phyloP scores from a whole-genome alignment of 805 yeast genomes.

The Kuraishia piskuri region DNA sequence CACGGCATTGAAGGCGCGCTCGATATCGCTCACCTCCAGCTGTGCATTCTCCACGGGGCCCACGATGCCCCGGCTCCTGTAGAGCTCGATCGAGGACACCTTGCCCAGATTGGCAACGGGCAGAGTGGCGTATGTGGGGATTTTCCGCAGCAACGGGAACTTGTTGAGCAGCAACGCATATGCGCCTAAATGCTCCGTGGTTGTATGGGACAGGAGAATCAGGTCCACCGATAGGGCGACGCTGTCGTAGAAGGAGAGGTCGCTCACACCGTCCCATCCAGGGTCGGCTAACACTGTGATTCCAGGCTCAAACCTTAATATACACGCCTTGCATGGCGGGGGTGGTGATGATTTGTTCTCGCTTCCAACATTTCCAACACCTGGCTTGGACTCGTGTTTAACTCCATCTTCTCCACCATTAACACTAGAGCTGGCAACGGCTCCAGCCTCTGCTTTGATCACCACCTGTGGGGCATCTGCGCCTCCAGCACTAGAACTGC shows the following conservation, averaged over 20 bases:
- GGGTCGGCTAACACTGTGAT: slow-evolving; percentile 61
- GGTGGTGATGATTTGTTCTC: not conserved
- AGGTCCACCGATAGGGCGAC: slow-evolving; percentile 47
- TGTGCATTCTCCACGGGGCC: slow-evolving; percentile 59
- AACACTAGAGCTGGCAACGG: no score
- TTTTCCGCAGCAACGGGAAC: slow-evolving; percentile 49
- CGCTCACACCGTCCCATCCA: slow-evolving; percentile 55
- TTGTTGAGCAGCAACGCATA: slow-evolving; percentile 55
- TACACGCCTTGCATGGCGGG: slow-evolving; percentile 25
- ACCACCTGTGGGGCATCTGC: not conserved
- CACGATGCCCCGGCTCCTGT: slow-evolving; percentile 60
- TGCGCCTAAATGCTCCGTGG: slow-evolving; percentile 74
- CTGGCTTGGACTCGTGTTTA: not conserved
- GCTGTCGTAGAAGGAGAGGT: slow-evolving; percentile 31
- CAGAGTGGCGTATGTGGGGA: slow-evolving; percentile 81
- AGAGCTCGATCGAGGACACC: slow-evolving; percentile 75
- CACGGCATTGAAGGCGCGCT: slow-evolving; percentile 68
- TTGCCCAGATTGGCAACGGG: slow-evolving; percentile 86
- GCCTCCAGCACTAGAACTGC: slow-evolving; percentile 11
- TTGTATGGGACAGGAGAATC: slow-evolving; percentile 80
- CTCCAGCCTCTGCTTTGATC: not conserved
- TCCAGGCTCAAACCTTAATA: slow-evolving; percentile 47
- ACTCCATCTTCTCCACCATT: not conserved
- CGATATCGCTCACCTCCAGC: slow-evolving; percentile 66
- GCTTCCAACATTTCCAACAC: slow-evolving; percentile 6